Conservation (phyloP, 352 stramenopile species). For the Phytophthora hybrid region DNA sequence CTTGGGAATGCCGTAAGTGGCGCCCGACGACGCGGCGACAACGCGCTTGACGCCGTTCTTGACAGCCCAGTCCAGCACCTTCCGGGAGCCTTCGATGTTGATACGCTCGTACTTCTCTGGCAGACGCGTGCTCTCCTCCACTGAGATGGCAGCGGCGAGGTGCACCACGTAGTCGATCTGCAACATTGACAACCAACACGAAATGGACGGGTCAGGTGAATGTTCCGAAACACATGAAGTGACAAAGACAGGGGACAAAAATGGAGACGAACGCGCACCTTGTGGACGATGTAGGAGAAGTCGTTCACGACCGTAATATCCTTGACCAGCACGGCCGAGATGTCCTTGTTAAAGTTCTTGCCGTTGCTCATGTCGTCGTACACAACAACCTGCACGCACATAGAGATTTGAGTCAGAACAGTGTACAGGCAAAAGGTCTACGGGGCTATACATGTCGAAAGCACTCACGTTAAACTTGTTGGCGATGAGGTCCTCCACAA, state of each 20-base stretch:
- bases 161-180: conserved; percentile 86
- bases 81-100: conserved; percentile 79
- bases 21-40: conserved; percentile 76
- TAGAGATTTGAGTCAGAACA: conserved; percentile 8
- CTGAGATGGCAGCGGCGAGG: conserved; percentile 80
- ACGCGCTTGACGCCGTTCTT: conserved; percentile 81
- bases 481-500: conserved; percentile 78
- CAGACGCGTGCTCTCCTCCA: conserved; percentile 84
- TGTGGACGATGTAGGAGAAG: conserved; percentile 81
- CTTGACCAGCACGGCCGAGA: conserved; percentile 78
- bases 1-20: conserved; percentile 72
- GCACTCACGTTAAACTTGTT: conserved; percentile 76
- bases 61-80: conserved; percentile 79
- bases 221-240: conserved; percentile 17
- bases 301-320: conserved; percentile 83
- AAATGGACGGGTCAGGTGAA: conserved; percentile 25
- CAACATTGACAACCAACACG: conserved; percentile 8
- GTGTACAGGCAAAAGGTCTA: not conserved
- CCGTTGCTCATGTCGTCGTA: conserved; percentile 91
- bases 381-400: conserved; percentile 64
- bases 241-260: conserved; percentile 29
- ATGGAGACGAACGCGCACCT: conserved; percentile 46
- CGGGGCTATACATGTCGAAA: not conserved
- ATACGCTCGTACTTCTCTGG: conserved; percentile 86
- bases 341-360: conserved; percentile 81